A percentile compares a stretch with the other conserved stretches of the same genome.
phyloP scores from a whole-genome alignment of 2,329 filamentous ascomycete genomes.

The Botryosphaeria agaves region DNA sequence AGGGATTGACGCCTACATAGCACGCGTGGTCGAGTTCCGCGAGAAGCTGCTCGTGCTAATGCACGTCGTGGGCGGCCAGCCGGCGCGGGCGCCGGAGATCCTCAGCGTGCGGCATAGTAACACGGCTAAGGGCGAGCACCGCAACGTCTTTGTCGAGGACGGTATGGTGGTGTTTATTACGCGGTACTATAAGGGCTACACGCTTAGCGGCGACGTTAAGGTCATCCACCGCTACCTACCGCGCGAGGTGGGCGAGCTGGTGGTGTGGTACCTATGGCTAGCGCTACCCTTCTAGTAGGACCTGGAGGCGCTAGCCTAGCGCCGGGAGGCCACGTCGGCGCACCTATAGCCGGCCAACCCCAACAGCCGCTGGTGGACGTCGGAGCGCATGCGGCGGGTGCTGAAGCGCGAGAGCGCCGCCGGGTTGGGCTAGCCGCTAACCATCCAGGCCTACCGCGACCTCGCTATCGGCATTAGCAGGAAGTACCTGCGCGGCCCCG shows the following conservation, averaged over 20 bases:
- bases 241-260: constrained; percentile 9
- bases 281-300: constrained; percentile 3
- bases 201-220: constrained; percentile 7
- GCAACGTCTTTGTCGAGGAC: constrained; percentile 6
- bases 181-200: constrained; percentile 8
- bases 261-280: constrained; percentile 8
- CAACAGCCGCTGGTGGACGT: not conserved
- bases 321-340: not conserved
- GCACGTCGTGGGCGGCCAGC: constrained; percentile 7
- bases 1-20: not conserved
- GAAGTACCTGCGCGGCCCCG: not conserved
- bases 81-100: constrained; percentile 6
- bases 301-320: not conserved
- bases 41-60: constrained; percentile 6
- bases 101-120: constrained; percentile 5
- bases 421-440: not conserved
- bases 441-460: not conserved
- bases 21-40: constrained; percentile 3
- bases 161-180: constrained; percentile 3
- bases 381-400: not conserved
- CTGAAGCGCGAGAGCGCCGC: not conserved
- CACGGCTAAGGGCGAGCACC: constrained; percentile 3
- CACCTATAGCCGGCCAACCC: not conserved
- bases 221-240: constrained; percentile 12
- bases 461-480: not conserved